A percentile compares a stretch with the other conserved stretches of the same genome.
These are phyloP conservation scores for Podila epigama DNA, from an alignment of 192 early-diverging fungal genomes.

Conservation along the genomic window DNA sequence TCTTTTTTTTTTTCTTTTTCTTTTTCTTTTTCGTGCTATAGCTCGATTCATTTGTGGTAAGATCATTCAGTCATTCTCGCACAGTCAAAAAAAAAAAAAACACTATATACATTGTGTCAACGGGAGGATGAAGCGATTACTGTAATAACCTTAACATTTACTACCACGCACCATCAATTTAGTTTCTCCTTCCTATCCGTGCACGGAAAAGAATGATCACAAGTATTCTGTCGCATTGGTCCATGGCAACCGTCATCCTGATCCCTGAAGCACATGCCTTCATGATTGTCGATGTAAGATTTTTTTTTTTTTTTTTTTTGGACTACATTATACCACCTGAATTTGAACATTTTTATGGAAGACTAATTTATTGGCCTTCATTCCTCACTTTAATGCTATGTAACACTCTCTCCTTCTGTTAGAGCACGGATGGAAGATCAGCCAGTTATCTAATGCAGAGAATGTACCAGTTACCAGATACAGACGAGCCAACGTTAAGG, in stretches of 20 bases:
- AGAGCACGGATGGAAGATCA: slow-evolving; percentile 9
- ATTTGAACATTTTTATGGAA: too few species aligned
- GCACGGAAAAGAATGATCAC: neutral
- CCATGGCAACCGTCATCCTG: slow-evolving; percentile 24
- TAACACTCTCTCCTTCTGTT: too few species aligned
- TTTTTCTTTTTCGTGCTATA: neutral
- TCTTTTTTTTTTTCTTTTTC: neutral
- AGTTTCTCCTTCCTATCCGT: slow-evolving; percentile 30
- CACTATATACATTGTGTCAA: neutral
- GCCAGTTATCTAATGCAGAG: slow-evolving; percentile 23
- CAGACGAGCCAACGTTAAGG: slow-evolving; percentile 4
- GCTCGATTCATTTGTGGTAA: slow-evolving; percentile 26
- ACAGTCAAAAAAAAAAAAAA: neutral
- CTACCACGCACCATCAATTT: neutral
- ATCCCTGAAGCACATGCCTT: slow-evolving; percentile 31
- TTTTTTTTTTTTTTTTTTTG: neutral
- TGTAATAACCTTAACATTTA: neutral
- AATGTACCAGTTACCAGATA: slow-evolving; percentile 34
- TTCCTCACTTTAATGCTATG: too few species aligned
- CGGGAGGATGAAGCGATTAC: neutral
- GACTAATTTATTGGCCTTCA: too few species aligned
- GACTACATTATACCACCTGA: too few species aligned
- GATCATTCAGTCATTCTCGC: neutral
- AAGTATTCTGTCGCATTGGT: slow-evolving; percentile 23
- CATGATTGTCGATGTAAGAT: slow-evolving; percentile 22